Base-by-base conservation (phyloP, 2,329 filamentous ascomycete genomes). In the Neofusicoccum kwambonambiense region DNA sequence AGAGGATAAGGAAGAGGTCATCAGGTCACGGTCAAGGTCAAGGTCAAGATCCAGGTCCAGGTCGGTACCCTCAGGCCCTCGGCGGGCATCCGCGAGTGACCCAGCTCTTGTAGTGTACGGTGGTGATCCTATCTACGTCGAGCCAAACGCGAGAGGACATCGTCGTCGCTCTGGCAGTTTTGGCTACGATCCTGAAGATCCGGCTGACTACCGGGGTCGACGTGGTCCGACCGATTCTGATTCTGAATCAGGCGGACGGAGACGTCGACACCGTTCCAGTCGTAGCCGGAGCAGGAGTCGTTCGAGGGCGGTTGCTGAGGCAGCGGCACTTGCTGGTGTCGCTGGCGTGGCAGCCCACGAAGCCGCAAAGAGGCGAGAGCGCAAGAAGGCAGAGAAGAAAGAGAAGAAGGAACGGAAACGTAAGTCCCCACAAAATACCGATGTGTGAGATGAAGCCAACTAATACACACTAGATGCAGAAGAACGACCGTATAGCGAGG, bases 91-190 rank as follows among this genome's bases (percentile, higher is more conserved):
- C 71, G 75, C 78, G 68, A 80, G 78, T 77, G 78, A 82, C 71
- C 77, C 79, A 71, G 82, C 80, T 66, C 76, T 89, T 75, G 87
- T 89, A 77, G 86, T 88, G 73, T 89, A 89, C 74, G 87, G 87
- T 68, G 81, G 83, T 72, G 84, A 86, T 71, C 87, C 86, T 7
- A 85, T 89, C 63, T 82, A 86, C 69, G 83, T 84, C 70, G 85
- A 85, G 66, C 70, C 78, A 31, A 79, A 78, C 61, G 77, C 81
- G 67, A 81, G 82, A 67, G 80, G 82, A 67, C 78, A 80, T 27
- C 76, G 78, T 41, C 70, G 71, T 42, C 72, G 74, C 52, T 72
- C 71, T 62, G 61, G 65, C 17, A 67, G 66, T 47, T 73, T 72
- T 61, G 74, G 72, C 39, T 73, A 74, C 66, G 56, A 60, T 39